Evolutionary conservation across 1,139 yeast genomes (phyloP).

Genomic region (Suzukiozyma palmioleophila): DNA sequence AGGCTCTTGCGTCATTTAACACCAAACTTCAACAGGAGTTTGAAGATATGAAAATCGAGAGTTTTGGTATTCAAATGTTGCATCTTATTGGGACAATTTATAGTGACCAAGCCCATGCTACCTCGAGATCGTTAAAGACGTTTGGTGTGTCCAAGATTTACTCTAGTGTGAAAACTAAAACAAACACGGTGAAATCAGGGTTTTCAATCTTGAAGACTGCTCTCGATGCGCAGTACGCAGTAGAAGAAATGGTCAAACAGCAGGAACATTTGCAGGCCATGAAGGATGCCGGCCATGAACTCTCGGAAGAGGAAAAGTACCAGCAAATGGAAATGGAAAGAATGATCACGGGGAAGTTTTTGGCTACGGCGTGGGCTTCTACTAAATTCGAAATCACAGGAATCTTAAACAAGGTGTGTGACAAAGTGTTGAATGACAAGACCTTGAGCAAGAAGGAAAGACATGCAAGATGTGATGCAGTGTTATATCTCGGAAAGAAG

Average conservation of each 20-base stretch:
- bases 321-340: slow-evolving; percentile 63
- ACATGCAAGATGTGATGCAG: slow-evolving; percentile 54
- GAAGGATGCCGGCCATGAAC: slow-evolving; percentile 24
- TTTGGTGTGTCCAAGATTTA: slow-evolving; percentile 50
- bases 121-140: slow-evolving; percentile 34
- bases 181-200: slow-evolving; percentile 37
- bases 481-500: slow-evolving; percentile 53
- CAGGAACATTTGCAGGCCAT: slow-evolving; percentile 42
- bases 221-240: slow-evolving; percentile 37
- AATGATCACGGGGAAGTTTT: slow-evolving; percentile 64
- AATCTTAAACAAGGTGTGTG: slow-evolving; percentile 63
- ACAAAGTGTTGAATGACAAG: slow-evolving; percentile 56
- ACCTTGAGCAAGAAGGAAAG: slow-evolving; percentile 46
- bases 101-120: slow-evolving; percentile 50
- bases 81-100: slow-evolving; percentile 64
- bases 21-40: slow-evolving; percentile 50
- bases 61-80: slow-evolving; percentile 44
- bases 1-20: slow-evolving; percentile 33
- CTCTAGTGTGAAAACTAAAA: slow-evolving; percentile 42
- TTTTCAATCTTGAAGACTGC: slow-evolving; percentile 38
- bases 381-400: slow-evolving; percentile 71
- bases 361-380: slow-evolving; percentile 78
- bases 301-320: slow-evolving; percentile 40
- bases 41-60: slow-evolving; percentile 50
- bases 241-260: slow-evolving; percentile 41